Evolutionary conservation across 164 flowering plant species (phyloP), one percentile per base, ranked within the genome.

Genomic region (Houttuynia cordata): DNA sequence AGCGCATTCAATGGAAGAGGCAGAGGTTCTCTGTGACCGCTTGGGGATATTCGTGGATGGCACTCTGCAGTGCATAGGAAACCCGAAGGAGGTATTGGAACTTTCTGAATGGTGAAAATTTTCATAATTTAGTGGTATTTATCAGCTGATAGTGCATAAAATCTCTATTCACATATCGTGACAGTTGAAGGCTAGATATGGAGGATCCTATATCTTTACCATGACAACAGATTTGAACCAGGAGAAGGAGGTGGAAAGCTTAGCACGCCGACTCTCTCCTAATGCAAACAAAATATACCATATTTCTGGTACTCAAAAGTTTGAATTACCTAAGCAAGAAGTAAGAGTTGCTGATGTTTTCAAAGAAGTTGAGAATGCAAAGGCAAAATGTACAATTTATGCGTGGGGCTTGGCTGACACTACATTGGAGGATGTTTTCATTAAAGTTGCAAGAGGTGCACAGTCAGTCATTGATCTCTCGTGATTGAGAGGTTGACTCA

Each of bases 1-100:
- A 90, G 96, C 99, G 7, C 99, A 93, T 83, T 93, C 97, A 17
- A 93, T 93, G 97, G 97, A 93, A 76, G 98, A 93, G 72, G 96
- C 97, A 51, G 98, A 93, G 74, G 84, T 76, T 64, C 78, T 93
- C 12, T 93, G 98, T 64, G 94, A 93, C 53, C 81, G 96, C 58
- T 53, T 93, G 56, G 97, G 98, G 54, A 86, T 92, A 34, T 89
- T 92, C 59, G 98, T 87, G 0, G 87, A 87, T 74, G 98, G 98
- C 8, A 73, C 79, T 68, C 73, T 93, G 71, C 94, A 85, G 72
- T 93, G 98, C 75, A 73, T 93, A 34, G 98, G 97, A 66, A 86
- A 93, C 61, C 83, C 98, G 24, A 93, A 87, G 68, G 97, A 93
- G 97, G 98, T 87, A 85, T 21, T 54, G 9, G 9, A 52, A 4